Evolutionary conservation across 768 basidiomycete genomes (phyloP).

Genomic region (Mycena vitilis): DNA sequence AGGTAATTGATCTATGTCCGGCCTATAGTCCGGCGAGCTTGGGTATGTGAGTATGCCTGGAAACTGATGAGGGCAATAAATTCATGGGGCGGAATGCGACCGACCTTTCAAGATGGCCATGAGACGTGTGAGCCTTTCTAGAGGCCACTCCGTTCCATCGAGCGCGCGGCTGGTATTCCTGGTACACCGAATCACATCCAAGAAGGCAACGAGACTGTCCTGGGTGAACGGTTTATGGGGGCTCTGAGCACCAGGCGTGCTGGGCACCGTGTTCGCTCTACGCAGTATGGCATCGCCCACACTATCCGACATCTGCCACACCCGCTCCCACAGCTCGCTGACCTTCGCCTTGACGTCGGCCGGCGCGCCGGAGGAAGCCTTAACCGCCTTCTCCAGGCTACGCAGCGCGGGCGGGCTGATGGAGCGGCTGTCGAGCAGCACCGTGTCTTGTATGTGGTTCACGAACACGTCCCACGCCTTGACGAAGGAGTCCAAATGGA

Average conservation of each 20-base stretch:
- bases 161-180: conserved; percentile 61
- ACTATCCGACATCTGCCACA: conserved; percentile 77
- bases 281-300: conserved; percentile 68
- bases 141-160: conserved; percentile 71
- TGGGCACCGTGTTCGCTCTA: conserved; percentile 38
- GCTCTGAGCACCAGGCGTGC: conserved; percentile 37
- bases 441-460: conserved; percentile 73
- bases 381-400: conserved; percentile 83
- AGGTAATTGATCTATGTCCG: conserved; percentile 85
- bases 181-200: conserved; percentile 76
- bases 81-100: conserved; percentile 10
- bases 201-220: conserved; percentile 85
- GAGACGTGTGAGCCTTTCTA: conserved; percentile 72
- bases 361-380: conserved; percentile 60
- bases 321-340: conserved; percentile 63
- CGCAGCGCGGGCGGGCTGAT: conserved; percentile 89
- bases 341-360: conserved; percentile 58
- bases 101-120: conserved; percentile 84
- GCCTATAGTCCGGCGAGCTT: conserved; percentile 86
- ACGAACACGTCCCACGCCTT: conserved; percentile 84
- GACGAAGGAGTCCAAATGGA: conserved; percentile 75
- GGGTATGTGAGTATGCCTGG: conserved; percentile 83
- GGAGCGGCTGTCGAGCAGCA: conserved; percentile 72
- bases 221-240: conserved; percentile 73
- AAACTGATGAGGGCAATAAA: conserved; percentile 1